phyloP scores from a whole-genome alignment of 345 rosid genomes.

The Psidium guajava region DNA sequence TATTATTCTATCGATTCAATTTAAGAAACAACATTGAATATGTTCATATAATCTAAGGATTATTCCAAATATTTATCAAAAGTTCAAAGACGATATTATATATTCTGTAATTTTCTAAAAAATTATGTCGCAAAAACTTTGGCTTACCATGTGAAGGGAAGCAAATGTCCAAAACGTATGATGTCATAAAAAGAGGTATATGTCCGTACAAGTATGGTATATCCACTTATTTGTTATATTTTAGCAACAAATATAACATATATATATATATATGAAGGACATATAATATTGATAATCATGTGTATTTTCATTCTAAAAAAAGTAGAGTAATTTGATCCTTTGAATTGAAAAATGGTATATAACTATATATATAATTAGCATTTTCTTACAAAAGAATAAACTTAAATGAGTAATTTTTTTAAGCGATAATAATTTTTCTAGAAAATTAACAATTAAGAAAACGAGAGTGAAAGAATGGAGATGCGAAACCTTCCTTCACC shows the following conservation, averaged over 20 bases:
- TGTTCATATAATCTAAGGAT: neutral
- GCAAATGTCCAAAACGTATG: neutral
- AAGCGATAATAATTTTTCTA: neutral
- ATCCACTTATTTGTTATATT: neutral
- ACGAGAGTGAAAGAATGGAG: neutral
- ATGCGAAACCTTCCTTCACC: neutral
- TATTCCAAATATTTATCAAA: no score
- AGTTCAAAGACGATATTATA: rapidly evolving
- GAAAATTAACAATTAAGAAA: neutral
- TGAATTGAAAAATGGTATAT: neutral
- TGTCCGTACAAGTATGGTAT: neutral
- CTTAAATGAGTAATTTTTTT: neutral
- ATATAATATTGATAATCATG: neutral
- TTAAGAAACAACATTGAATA: neutral
- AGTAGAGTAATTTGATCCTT: neutral
- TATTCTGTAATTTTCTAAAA: no score
- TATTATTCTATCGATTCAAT: no score
- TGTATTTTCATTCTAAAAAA: neutral
- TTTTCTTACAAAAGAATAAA: neutral
- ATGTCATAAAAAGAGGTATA: neutral
- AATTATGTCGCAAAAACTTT: rapidly evolving
- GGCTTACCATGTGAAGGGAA: neutral
- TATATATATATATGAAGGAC: rapidly evolving
- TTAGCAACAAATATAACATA: neutral
- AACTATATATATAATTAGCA: neutral